These are phyloP conservation scores for Dysphania ambrosioides DNA, from an alignment of 148 eudicot genomes.

Conservation along the genomic window DNA sequence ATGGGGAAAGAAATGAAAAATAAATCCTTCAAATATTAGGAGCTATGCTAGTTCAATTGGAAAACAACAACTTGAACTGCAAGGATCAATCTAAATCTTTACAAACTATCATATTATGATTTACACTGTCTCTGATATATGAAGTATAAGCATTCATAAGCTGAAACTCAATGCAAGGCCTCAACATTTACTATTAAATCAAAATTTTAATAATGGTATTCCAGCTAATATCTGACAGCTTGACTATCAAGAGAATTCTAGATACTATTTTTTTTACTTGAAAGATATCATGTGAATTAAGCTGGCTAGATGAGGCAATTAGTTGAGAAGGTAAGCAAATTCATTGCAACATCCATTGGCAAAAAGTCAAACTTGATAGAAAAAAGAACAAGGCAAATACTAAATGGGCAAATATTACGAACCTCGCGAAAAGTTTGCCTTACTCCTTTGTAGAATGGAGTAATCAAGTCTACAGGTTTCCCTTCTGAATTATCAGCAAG, in stretches of 20 bases:
- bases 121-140: not conserved
- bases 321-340: not conserved
- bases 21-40: not conserved
- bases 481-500: constrained; percentile 45
- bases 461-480: constrained; percentile 58
- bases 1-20: not conserved
- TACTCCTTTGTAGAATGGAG: constrained; percentile 76
- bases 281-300: not conserved
- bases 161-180: constrained; percentile 1
- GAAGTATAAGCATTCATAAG: not conserved
- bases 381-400: not conserved
- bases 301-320: not conserved
- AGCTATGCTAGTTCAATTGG: not conserved
- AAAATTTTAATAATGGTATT: not conserved
- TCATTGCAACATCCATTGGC: not conserved
- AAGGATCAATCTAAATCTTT: not conserved
- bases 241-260: not conserved
- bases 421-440: constrained; percentile 83
- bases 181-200: not conserved
- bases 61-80: not conserved
- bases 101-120: not conserved
- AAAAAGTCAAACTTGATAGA: not conserved
- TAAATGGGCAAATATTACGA: constrained; percentile 14
- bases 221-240: not conserved
- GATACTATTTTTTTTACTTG: not conserved